Base-by-base conservation (phyloP, 2,329 filamentous ascomycete species). In the Teratosphaeria destructans region DNA sequence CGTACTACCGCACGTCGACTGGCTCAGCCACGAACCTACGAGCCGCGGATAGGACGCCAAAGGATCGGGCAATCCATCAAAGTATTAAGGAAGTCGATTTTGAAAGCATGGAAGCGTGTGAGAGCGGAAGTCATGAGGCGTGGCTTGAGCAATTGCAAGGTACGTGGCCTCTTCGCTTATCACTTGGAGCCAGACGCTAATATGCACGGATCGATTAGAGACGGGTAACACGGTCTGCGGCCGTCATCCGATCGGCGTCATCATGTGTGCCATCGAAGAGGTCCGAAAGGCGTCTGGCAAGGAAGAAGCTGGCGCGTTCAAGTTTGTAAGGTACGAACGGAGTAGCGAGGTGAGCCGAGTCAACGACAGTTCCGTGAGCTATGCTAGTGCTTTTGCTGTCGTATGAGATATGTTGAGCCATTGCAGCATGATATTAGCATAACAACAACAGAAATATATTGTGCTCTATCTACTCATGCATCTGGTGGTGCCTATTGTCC, bases 191-290 rank as follows among this genome's bases (percentile, higher is more conserved):
- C 19, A 6, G 16, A 49, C 43, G n/a, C 43, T 49, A 6, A 49
- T n/a, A 6, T 6, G 8, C 43, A 23, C 23, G n/a, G 7, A 19
- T 23, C 16, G 5, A 16, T 19, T 11, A 57, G 76, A 82, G 39
- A 97, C 93, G 0, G 83, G 84, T 14, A 99, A 99, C 68, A 96
- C 94, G 0, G 90, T 99, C 0, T 99, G 94, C 70, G 94, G 94
- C 3, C 81, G 93, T 55, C 94, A 99, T 76, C 94, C 94, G 0
- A 97, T 99, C 67, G 92, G 94, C 0, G 87, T 97, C 3, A 82
- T 88, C 43, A 91, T 99, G 90, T 90, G 92, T 0, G 91, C 88
- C 0, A 74, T 97, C 61, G 92, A 96, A 75, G 76, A 79, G 55
- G 70, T 89, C 35, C 61, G 66, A 39, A 65, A 75, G 32, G 63